phyloP scores from a whole-genome alignment of 306 rosid genomes.

The Vigna radiata region DNA sequence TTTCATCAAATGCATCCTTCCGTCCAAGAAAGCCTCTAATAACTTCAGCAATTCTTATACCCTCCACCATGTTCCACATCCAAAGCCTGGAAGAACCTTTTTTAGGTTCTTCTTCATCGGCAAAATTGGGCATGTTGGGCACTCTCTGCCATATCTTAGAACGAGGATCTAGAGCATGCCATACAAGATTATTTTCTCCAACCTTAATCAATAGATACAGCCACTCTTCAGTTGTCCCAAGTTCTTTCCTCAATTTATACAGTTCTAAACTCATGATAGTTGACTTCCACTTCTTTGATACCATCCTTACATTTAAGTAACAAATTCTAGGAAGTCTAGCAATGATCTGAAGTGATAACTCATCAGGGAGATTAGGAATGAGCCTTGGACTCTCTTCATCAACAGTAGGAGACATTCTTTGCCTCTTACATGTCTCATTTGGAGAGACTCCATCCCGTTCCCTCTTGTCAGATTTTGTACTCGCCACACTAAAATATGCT shows the following conservation, averaged over 20 bases:
- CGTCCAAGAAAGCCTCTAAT: conserved; percentile 84
- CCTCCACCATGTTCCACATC: conserved; percentile 83
- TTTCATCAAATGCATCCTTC: conserved; percentile 75
- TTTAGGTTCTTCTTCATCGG: conserved; percentile 59
- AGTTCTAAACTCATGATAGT: conserved; percentile 66
- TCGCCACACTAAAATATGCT: conserved; percentile 63
- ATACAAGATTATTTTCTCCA: conserved; percentile 68
- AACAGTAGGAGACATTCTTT: conserved; percentile 59
- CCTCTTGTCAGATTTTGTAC: conserved; percentile 44
- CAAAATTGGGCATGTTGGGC: conserved; percentile 75
- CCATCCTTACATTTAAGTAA: conserved; percentile 65
- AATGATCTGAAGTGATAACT: conserved; percentile 84
- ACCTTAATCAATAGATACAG: conserved; percentile 76
- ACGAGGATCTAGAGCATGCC: conserved; percentile 86
- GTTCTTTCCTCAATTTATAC: conserved; percentile 75
- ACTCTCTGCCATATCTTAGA: conserved; percentile 85
- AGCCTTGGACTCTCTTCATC: conserved; percentile 73
- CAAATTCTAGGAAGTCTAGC: conserved; percentile 87
- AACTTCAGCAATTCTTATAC: conserved; percentile 74
- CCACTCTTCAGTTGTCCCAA: conserved; percentile 91
- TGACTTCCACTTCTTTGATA: conserved; percentile 81
- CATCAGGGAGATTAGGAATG: conserved; percentile 90
- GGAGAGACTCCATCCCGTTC: conserved; percentile 52
- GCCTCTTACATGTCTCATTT: conserved; percentile 73
- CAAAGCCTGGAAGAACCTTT: conserved; percentile 65